Base-by-base conservation (phyloP, 106 monocot species). In the Dendrobium huoshanense region DNA sequence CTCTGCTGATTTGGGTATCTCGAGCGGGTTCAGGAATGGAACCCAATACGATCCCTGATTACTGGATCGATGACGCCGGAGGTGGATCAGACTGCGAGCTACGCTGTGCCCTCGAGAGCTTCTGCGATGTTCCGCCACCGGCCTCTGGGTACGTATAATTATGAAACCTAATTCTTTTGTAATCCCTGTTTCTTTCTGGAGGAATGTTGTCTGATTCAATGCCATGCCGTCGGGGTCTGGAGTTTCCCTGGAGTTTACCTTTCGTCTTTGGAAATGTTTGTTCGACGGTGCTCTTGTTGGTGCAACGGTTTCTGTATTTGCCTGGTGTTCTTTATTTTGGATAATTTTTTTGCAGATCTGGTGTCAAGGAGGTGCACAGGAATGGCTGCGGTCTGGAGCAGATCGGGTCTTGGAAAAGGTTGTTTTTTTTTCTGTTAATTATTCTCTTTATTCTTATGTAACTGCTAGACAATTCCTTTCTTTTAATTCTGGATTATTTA, bases 71-170 rank as follows among this genome's bases (percentile, higher is more conserved):
- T 37, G 86, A 87, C 7, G 81, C 79, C 47, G 87, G 81, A 7
- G 84, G 81, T 24, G 92, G 82, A 73, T 83, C 85, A 1, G 90
- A 93, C 31, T 85, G 86, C 61, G 90, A 93, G 79, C 78, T 90
- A 56, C 82, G 83, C 44, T 85, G 85, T 80, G 82, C 88, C 29
- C 83, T 92, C 40, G 88, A 90, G 80, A 86, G 81, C 24, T 85
- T 85, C 81, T 82, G 76, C 43, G 87, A 85, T n/a, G 67, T 85
- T 78, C 78, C 79, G 0, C 81, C 83, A 18, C 45, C 51, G 31
- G 25, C 81, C 15, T 31, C 83, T 9, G 84, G 86, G 88, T 87
- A 72, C 44, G 80, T 73, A 7, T 8, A 59, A 17, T 15, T 56
- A n/a, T 22, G 40, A 78, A 51, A 41, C 55, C 9, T 49, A 80